Evolutionary conservation across 495 filamentous ascomycete species (phyloP), one percentile per base, ranked within the genome.

Genomic region (Echria macrotheca): DNA sequence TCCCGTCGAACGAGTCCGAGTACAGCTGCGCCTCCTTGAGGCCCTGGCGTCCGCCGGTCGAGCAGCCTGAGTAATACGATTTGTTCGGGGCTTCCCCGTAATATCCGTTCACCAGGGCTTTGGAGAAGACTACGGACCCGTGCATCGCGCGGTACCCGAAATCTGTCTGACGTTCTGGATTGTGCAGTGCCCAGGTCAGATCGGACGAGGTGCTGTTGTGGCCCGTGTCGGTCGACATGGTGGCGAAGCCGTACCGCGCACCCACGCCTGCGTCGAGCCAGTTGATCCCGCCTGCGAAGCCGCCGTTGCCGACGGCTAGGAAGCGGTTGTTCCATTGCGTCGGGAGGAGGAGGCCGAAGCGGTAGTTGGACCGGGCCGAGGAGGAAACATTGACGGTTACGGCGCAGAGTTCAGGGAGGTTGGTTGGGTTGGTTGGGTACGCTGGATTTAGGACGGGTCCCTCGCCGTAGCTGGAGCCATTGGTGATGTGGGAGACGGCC

Each of bases 1-100:
- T 74, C 12, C 85, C 85, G 59, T 89, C 82, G 44, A 84, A 79
- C 47, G 72, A 71, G 1, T 71, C 64, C 0, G 76, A 69, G 36
- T 57, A 74, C 11, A 61, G 37, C 54, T 79, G 66, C 0, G 73
- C 63, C 24, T 71, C 62, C 29, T 74, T 75, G 4, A 80, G 49
- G 12, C 77, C 77, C 53, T 81, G 76, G 0, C 75, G 64, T 1
- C 79, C 79, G 15, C 78, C 79, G 1, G 71, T 75, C 0, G 77
- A 80, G 59, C 75, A 80, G 37, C 77, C 77, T 7, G 61, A 42
- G 55, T 76, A 82, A 61, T 81, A 83, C 12, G 64, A 68, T 46
- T 57, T 25, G 3, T 47, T 56, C 19, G 76, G 51, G 6, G 41
- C 38, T 37, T 71, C 71, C 9, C 50, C 65, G 5, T 72, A 47